phyloP scores from a whole-genome alignment of 345 rosid species.

The Aegle marmelos region DNA sequence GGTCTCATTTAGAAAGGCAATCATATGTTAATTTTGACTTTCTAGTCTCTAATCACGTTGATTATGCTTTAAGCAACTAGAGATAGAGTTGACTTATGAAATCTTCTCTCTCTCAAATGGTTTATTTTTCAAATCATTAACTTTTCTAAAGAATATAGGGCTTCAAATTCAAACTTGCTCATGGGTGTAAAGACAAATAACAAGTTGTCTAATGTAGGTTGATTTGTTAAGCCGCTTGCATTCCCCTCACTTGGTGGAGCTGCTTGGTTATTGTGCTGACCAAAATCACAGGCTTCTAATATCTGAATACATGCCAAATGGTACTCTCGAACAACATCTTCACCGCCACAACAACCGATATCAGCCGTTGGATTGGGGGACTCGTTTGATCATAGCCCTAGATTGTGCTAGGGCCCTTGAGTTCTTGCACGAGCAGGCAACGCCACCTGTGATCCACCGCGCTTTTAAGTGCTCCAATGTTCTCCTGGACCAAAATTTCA shows the following conservation, averaged over 20 bases:
- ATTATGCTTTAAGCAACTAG: background rate
- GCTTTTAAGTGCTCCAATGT: constrained; percentile 78
- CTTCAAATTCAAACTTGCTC: constrained; percentile 23
- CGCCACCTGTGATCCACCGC: constrained; percentile 76
- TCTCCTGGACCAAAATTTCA: constrained; percentile 53
- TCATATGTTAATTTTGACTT: background rate
- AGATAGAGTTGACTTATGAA: background rate
- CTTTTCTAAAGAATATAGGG: background rate
- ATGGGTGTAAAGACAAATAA: constrained; percentile 13
- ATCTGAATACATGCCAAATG: constrained; percentile 74
- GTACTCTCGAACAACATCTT: constrained; percentile 59
- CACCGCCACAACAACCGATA: constrained; percentile 36
- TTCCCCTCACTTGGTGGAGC: constrained; percentile 76
- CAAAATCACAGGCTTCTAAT: constrained; percentile 72
- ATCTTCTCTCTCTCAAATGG: background rate
- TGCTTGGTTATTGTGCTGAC: constrained; percentile 95
- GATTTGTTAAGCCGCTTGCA: constrained; percentile 81
- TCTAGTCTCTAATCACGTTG: background rate
- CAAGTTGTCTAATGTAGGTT: constrained; percentile 45
- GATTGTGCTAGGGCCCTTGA: constrained; percentile 84
- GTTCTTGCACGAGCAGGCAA: constrained; percentile 69
- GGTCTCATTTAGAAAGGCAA: background rate
- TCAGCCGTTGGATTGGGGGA: constrained; percentile 64
- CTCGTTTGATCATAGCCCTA: constrained; percentile 72
- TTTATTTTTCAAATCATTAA: background rate